A percentile compares a stretch with the other conserved stretches of the same genome.
phyloP scores from a whole-genome alignment of 2,329 filamentous ascomycete genomes.

The Trichoderma sp. region DNA sequence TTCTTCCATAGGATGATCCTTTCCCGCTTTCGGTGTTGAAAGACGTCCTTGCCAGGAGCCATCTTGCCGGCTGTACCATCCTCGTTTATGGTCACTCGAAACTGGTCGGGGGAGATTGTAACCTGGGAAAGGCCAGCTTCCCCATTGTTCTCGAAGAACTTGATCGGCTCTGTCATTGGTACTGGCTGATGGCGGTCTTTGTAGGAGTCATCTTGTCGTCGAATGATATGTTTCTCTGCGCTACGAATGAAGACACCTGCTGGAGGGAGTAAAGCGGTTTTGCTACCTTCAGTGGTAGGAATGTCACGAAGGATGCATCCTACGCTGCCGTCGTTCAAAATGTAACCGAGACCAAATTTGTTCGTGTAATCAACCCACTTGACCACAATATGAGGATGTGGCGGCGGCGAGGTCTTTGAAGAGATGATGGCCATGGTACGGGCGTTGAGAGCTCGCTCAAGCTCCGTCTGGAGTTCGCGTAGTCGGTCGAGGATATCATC shows the following conservation, averaged over 20 bases:
- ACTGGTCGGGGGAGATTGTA: constrained; percentile 63
- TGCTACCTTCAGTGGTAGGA: constrained; percentile 49
- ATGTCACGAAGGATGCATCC: constrained; percentile 66
- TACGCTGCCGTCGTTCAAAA: constrained; percentile 76
- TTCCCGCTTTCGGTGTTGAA: constrained; percentile 64
- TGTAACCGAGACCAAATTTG: constrained; percentile 81
- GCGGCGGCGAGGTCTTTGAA: constrained; percentile 51
- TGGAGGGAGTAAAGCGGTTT: constrained; percentile 58
- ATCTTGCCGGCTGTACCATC: constrained; percentile 62
- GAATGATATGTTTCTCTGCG: constrained; percentile 68
- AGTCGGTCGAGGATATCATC: constrained; percentile 58
- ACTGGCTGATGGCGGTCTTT: constrained; percentile 59
- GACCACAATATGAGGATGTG: constrained; percentile 63
- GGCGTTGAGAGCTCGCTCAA: constrained; percentile 62
- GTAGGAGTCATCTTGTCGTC: constrained; percentile 56
- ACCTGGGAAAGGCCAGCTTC: constrained; percentile 61
- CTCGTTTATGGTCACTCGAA: constrained; percentile 54
- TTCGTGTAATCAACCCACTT: constrained; percentile 91
- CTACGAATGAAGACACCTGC: constrained; percentile 70
- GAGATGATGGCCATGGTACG: constrained; percentile 61
- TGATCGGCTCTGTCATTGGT: constrained; percentile 61
- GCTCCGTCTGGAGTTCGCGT: constrained; percentile 55
- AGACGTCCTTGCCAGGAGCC: constrained; percentile 60
- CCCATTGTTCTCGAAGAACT: constrained; percentile 72
- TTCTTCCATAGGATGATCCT: constrained; percentile 69